A percentile compares a stretch with the other conserved stretches of the same genome.
These are phyloP conservation scores for Penicillium sp. DNA, from an alignment of 2,329 filamentous ascomycete genomes.

Conservation along the genomic window DNA sequence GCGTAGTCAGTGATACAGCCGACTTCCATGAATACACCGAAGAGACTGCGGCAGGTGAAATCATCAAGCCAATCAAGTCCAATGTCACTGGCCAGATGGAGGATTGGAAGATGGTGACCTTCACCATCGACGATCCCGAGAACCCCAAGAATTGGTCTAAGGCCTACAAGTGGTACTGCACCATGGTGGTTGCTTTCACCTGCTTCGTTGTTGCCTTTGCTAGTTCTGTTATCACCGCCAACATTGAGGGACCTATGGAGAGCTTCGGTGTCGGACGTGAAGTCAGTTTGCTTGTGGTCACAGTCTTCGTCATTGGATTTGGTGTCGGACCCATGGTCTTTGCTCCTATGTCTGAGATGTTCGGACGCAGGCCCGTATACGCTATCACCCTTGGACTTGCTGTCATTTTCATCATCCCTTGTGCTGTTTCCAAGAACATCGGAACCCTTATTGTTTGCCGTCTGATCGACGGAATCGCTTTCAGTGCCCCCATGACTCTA, in stretches of 20 bases:
- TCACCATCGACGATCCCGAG: slow-evolving; percentile 67
- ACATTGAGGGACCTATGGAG: slow-evolving; percentile 62
- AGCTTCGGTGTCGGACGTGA: slow-evolving; percentile 69
- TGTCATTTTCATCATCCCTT: slow-evolving; percentile 77
- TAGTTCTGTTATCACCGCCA: slow-evolving; percentile 75
- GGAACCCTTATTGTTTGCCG: slow-evolving; percentile 73
- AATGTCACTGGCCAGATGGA: slow-evolving; percentile 54
- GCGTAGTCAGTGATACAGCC: slow-evolving; percentile 60
- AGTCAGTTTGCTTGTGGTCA: slow-evolving; percentile 69
- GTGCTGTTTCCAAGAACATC: slow-evolving; percentile 74
- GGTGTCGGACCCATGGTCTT: slow-evolving; percentile 78
- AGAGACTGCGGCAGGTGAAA: slow-evolving; percentile 62
- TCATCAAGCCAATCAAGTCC: slow-evolving; percentile 56
- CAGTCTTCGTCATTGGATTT: slow-evolving; percentile 78
- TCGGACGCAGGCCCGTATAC: slow-evolving; percentile 71
- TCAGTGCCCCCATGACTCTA: slow-evolving; percentile 82
- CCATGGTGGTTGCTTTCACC: slow-evolving; percentile 76
- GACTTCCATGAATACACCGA: slow-evolving; percentile 67
- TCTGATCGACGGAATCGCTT: slow-evolving; percentile 76
- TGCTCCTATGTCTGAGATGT: slow-evolving; percentile 73
- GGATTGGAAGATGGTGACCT: slow-evolving; percentile 66
- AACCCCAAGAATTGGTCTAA: slow-evolving; percentile 88
- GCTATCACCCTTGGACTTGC: slow-evolving; percentile 66
- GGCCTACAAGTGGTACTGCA: slow-evolving; percentile 75
- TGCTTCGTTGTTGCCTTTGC: slow-evolving; percentile 72